phyloP scores from a whole-genome alignment of 2,329 filamentous ascomycete genomes.

The Paraconiothyrium sp. region DNA sequence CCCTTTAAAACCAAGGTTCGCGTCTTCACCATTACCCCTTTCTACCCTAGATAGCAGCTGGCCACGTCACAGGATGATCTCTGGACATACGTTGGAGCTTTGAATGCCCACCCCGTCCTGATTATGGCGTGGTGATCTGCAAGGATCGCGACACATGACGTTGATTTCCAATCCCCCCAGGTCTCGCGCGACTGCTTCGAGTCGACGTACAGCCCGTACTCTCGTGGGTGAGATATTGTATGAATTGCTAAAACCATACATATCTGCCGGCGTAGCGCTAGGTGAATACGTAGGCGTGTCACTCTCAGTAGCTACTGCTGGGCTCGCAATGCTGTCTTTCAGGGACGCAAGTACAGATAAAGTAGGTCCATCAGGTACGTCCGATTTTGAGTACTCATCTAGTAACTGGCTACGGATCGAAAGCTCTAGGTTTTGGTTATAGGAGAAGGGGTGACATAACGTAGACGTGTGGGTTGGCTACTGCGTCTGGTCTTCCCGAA shows the following conservation, averaged over 20 bases:
- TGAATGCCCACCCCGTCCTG: not conserved
- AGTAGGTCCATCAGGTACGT: not conserved
- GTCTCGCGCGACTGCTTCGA: not conserved
- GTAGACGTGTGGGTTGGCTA: conserved; percentile 11
- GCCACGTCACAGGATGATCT: not conserved
- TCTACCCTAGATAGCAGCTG: not conserved
- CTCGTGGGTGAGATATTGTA: not conserved
- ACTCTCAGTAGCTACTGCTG: not conserved
- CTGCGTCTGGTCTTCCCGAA: conserved; percentile 14
- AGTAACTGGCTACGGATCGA: not conserved
- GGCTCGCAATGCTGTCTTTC: not conserved
- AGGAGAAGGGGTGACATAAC: not conserved
- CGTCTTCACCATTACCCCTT: not conserved
- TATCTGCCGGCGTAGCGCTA: not conserved
- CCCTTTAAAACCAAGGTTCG: not conserved
- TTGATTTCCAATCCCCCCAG: not conserved
- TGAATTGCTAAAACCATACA: not conserved
- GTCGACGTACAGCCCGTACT: not conserved
- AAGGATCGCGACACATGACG: conserved; percentile 15
- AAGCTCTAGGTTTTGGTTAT: not conserved
- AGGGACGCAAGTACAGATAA: conserved; percentile 12
- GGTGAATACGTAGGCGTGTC: not conserved
- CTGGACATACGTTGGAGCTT: not conserved
- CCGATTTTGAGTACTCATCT: conserved; percentile 4
- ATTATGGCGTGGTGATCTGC: not conserved